Base-by-base conservation (phyloP, 768 basidiomycete species). In the Tubosaeta sp. region DNA sequence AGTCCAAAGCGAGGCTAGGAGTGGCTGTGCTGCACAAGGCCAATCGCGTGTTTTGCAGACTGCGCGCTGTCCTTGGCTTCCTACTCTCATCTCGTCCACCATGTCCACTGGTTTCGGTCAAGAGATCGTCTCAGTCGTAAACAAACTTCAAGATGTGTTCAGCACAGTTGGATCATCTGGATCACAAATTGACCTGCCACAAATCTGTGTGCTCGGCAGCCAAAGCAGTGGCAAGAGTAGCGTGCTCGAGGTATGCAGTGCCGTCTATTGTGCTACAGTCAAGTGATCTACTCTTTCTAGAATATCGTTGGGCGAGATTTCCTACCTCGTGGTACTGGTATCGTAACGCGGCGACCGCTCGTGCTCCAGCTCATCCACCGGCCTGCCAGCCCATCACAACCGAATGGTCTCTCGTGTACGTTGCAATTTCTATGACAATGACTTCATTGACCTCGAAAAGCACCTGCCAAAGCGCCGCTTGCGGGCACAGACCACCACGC, bases 251-350 rank as follows among this genome's bases (percentile, higher is more conserved):
- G 90, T 90, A 59, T 53, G 79, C 58, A 26, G 46, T 16, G 26
- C 47, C 13, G 46, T 50, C 33, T 22, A 44, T 26, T 51, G 33
- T 44, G 2, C 31, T 12, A 19, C 37, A 8, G 32, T 43, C 44
- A 37, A 51, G 12, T 19, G 50, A 43, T 32, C 55, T 47, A 62
- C 58, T 52, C 7, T 43, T 51, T 43, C 45, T 60, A 95, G 93
- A 97, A 98, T 74, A 94, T 97, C 59, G 95, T 97, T 50, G 97
- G 97, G 53, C 84, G 95, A 60, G 97, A 99, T 72, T 99, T 99
- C 79, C 70, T 99, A 67, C 97, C 97, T 72, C 90, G 97, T 78
- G 97, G 97, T 69, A 91, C 94, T 51, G 95, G 95, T 72, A 99
- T 99, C 65, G 95, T 99, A 71, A 98, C 95, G 46, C 84, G 95